phyloP scores from a whole-genome alignment of 2,329 filamentous ascomycete species.

The Dactylellina drechsleri region DNA sequence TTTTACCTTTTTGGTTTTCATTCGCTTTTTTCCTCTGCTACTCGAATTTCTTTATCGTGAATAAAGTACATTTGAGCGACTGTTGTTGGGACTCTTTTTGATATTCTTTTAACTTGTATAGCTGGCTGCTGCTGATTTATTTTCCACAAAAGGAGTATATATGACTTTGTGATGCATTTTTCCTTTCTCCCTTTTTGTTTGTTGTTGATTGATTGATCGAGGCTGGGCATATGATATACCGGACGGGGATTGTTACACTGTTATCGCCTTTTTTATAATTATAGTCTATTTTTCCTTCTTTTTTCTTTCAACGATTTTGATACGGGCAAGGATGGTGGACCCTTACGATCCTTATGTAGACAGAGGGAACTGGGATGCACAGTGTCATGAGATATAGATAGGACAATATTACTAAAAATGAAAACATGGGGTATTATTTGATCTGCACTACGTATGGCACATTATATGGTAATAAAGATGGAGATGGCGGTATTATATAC shows the following conservation, averaged over 20 bases:
- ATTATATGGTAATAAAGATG: too few species aligned
- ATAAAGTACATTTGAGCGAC: slow-evolving; percentile 51
- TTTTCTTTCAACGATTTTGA: slow-evolving; percentile 14
- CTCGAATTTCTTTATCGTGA: slow-evolving; percentile 37
- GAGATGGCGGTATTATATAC: too few species aligned
- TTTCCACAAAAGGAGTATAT: slow-evolving; percentile 33
- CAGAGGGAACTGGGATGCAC: slow-evolving; percentile 4
- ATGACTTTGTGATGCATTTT: slow-evolving; percentile 45
- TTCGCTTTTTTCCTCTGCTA: slow-evolving; percentile 14
- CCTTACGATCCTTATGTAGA: slow-evolving; percentile 12
- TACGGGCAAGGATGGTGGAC: neutral
- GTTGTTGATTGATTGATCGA: neutral
- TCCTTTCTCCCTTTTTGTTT: slow-evolving; percentile 12
- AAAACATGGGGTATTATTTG: too few species aligned
- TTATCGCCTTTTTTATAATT: slow-evolving; percentile 5
- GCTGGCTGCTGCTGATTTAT: slow-evolving; percentile 22
- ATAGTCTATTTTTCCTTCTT: slow-evolving; percentile 10
- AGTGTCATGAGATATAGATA: slow-evolving; percentile 1
- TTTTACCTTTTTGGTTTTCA: neutral
- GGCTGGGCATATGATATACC: slow-evolving; percentile 22
- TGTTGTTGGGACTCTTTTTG: slow-evolving; percentile 23
- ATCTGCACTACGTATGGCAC: too few species aligned
- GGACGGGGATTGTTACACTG: slow-evolving; percentile 1
- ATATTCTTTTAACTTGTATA: slow-evolving; percentile 13
- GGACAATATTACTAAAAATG: neutral